Evolutionary conservation across 2,329 filamentous ascomycete genomes (phyloP).

Genomic region (Alternaria triticina): DNA sequence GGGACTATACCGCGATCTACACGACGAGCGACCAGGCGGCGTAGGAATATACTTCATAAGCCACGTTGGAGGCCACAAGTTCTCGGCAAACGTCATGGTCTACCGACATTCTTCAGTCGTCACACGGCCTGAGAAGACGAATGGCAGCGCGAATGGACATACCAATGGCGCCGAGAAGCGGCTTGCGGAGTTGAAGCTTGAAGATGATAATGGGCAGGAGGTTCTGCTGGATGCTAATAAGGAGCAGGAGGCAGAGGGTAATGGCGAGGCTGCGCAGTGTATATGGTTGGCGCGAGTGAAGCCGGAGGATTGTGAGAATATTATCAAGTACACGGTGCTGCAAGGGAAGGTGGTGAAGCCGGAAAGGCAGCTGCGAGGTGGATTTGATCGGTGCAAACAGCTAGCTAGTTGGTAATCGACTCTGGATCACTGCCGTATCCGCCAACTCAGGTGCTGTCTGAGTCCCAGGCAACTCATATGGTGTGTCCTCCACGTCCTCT

Average conservation of each 20-base stretch:
- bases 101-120: constrained; percentile 67
- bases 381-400: constrained; percentile 83
- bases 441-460: neutral
- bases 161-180: constrained; percentile 42
- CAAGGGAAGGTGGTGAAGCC: constrained; percentile 96
- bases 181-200: constrained; percentile 47
- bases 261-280: constrained; percentile 73
- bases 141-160: constrained; percentile 22
- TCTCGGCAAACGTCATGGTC: constrained; percentile 90
- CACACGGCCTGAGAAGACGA: constrained; percentile 20
- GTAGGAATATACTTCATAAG: constrained; percentile 97
- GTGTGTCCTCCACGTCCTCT: neutral
- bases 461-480: neutral
- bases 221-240: constrained; percentile 41
- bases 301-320: constrained; percentile 91
- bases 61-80: constrained; percentile 96
- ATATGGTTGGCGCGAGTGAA: constrained; percentile 88
- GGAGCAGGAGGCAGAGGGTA: constrained; percentile 46
- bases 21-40: constrained; percentile 87
- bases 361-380: constrained; percentile 80
- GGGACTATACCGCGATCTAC: constrained; percentile 82
- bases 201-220: constrained; percentile 46
- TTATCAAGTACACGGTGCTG: constrained; percentile 85
- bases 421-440: neutral
- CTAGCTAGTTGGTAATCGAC: constrained; percentile 79